These are phyloP conservation scores for Sporothrix phasma DNA, from an alignment of 2,329 filamentous ascomycete genomes.

Conservation along the genomic window DNA sequence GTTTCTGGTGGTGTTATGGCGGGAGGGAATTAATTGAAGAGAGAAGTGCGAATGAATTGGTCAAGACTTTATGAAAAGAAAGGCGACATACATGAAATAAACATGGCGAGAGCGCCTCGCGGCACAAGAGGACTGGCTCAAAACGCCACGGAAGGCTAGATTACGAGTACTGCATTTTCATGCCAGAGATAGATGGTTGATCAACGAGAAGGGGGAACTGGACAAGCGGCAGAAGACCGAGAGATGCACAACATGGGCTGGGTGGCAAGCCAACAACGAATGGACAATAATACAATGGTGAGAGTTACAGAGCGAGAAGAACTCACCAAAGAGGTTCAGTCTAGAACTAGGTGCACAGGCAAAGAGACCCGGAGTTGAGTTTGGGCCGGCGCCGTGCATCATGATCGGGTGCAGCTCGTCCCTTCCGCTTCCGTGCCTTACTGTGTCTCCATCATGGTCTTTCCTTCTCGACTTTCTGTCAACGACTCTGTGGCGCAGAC, in stretches of 20 bases:
- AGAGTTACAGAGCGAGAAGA: no score
- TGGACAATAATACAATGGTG: no score
- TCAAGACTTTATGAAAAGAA: neutral
- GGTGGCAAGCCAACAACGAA: no score
- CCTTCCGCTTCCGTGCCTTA: neutral
- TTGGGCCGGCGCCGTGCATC: neutral
- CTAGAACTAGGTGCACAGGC: no score
- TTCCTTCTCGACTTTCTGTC: neutral
- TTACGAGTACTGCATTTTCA: no score
- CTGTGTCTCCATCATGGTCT: neutral
- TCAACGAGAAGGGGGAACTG: neutral
- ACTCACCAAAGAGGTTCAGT: no score
- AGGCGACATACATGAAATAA: no score
- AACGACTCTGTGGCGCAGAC: neutral
- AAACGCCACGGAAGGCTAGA: no score
- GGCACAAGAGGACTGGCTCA: no score
- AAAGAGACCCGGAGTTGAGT: neutral
- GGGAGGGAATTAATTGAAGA: neutral
- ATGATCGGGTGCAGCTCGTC: neutral
- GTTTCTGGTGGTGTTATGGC: neutral
- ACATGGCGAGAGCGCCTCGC: no score
- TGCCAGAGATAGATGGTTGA: no score
- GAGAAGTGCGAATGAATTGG: neutral
- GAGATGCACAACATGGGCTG: neutral
- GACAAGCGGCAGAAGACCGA: neutral